Evolutionary conservation across 2,329 filamentous ascomycete genomes (phyloP), one percentile per base, ranked within the genome.

Genomic region (Penicillium sclerotigenum): DNA sequence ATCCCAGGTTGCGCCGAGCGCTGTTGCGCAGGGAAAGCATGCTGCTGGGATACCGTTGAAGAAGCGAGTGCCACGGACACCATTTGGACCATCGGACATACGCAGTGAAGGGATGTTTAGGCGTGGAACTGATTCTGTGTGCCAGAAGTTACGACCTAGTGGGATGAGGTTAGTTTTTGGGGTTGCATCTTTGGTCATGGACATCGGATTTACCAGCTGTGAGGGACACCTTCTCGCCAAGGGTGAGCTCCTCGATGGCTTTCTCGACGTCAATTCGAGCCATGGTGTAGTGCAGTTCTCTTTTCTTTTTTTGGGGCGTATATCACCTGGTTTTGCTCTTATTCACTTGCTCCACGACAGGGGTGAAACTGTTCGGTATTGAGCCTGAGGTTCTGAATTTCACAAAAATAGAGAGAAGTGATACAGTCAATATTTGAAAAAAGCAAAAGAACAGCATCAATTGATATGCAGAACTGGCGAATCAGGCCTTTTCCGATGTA

Each of bases 1-100:
- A 67, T 93, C 89, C 87, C 88, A 94, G 33, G 89, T 91, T 40
- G 89, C 87, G 8, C 88, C 89, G 42, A 93, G 81, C 0, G 87
- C 90, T 54, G 90, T 85, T 54, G 88, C 89, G 63, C 89, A 92
- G 8, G 90, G 90, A 61, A 93, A 89, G 45, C 91, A 81, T 18
- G 89, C 89, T 37, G 89, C 88, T 78, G 89, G 68, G 11, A 69
- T 85, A 20, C 86, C 86, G 40, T 86, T 86, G 47, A 88, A 87
- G 68, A 88, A 88, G 18, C 85, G 82, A 2, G 83, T 85, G 16
- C 87, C 87, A 24, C 87, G 83, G 42, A 86, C 85, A 28, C 87
- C 87, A 70, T 89, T 89, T 2, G 87, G 87, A 0, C 87, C 87
- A 73, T 89, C 87, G 24, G 83, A 87, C 5, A 84, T 83, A 65